Evolutionary conservation across 805 yeast genomes (phyloP).

Genomic region (Debaryomyces prosopidis): DNA sequence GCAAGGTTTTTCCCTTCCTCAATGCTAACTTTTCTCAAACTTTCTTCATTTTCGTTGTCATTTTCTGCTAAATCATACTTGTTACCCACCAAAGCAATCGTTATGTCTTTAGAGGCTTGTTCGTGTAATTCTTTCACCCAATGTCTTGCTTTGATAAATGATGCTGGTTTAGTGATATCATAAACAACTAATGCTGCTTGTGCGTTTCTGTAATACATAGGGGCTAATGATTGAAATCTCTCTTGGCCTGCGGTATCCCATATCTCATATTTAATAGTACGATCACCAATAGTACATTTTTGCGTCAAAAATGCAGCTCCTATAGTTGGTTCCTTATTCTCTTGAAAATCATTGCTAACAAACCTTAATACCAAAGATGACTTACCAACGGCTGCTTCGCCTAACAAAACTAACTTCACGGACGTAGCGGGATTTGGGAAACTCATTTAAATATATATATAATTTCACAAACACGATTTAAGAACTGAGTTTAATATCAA

Average conservation of each 20-base stretch:
- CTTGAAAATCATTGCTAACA: constrained; percentile 94
- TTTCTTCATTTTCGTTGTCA: constrained; percentile 49
- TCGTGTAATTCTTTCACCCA: constrained; percentile 97
- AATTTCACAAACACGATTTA: neutral
- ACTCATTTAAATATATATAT: constrained; percentile 20
- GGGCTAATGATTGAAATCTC: constrained; percentile 92
- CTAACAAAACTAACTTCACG: constrained; percentile 86
- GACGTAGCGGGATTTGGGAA: constrained; percentile 53
- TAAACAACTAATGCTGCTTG: constrained; percentile 96
- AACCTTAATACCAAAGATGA: constrained; percentile 89
- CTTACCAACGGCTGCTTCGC: constrained; percentile 98
- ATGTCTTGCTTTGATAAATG: constrained; percentile 93
- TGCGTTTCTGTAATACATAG: constrained; percentile 96
- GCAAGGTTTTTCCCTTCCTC: constrained; percentile 89
- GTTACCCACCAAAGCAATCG: constrained; percentile 93
- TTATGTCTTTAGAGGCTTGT: constrained; percentile 89
- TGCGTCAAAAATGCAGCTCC: constrained; percentile 98
- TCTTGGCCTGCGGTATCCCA: constrained; percentile 99
- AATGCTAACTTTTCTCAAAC: constrained; percentile 71
- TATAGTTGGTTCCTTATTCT: constrained; percentile 95
- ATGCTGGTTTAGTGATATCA: constrained; percentile 92
- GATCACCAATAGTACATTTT: constrained; percentile 81
- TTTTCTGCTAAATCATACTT: constrained; percentile 76
- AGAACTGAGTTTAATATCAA: neutral
- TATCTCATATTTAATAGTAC: constrained; percentile 87